Percentiles rank a stretch among this genome's conserved stretches.
phyloP scores from a whole-genome alignment of 2,329 filamentous ascomycete genomes.

The Neoascochyta sp. region DNA sequence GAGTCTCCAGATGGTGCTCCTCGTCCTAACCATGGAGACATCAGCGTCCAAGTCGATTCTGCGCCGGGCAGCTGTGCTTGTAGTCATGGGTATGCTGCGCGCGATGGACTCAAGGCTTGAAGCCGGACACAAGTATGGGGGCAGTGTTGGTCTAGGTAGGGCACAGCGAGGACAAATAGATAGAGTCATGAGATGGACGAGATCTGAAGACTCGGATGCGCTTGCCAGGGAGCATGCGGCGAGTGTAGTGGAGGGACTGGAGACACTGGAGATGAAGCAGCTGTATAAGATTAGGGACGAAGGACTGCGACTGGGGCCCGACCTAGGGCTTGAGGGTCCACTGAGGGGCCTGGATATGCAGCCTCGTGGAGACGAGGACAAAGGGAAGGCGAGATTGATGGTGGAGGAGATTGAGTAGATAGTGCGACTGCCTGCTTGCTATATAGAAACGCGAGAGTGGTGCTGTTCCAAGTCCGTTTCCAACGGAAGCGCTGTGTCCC shows the following conservation, averaged over 20 bases:
- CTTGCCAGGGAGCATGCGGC: constrained; percentile 64
- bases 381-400: constrained; percentile 31
- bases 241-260: constrained; percentile 64
- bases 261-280: constrained; percentile 57
- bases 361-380: constrained; percentile 16
- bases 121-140: constrained; percentile 9
- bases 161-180: constrained; percentile 60
- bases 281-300: constrained; percentile 43
- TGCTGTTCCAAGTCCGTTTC: too few relatives aligned
- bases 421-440: too few relatives aligned
- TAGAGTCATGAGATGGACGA: constrained; percentile 61
- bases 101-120: constrained; percentile 55
- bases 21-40: constrained; percentile 60
- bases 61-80: constrained; percentile 61
- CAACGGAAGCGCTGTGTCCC: too few relatives aligned
- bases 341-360: constrained; percentile 48
- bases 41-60: constrained; percentile 61
- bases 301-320: constrained; percentile 15
- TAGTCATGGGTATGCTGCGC: constrained; percentile 59
- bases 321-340: constrained; percentile 33
- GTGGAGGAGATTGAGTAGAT: constrained; percentile 62
- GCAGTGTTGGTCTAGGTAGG: constrained; percentile 53
- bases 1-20: constrained; percentile 60
- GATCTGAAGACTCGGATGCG: constrained; percentile 62
- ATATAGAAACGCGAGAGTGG: too few relatives aligned